These are phyloP conservation scores for Tolypocladium endophyticum DNA, from an alignment of 2,329 filamentous ascomycete genomes.

Conservation along the genomic window DNA sequence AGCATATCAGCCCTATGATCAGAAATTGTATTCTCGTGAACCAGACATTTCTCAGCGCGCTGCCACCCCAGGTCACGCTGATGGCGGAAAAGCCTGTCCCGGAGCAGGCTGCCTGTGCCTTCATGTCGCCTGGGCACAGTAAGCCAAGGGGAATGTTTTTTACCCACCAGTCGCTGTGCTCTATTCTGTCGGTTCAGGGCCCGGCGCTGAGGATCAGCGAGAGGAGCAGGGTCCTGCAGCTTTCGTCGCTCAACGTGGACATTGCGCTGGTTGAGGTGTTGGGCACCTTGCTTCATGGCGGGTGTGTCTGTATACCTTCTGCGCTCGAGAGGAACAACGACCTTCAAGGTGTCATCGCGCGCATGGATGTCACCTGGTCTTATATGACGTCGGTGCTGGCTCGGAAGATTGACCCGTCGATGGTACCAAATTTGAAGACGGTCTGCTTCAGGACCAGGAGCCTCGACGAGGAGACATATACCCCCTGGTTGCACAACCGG, in stretches of 20 bases:
- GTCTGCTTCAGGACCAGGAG: constrained; percentile 37
- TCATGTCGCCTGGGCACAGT: constrained; percentile 45
- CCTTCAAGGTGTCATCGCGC: constrained; percentile 36
- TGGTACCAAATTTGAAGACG: constrained; percentile 26
- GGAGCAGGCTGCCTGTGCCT: constrained; percentile 45
- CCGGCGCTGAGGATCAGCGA: constrained; percentile 36
- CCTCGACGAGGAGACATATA: constrained; percentile 38
- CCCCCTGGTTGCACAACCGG: constrained; percentile 32
- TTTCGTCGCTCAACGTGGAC: constrained; percentile 44
- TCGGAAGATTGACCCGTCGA: constrained; percentile 25
- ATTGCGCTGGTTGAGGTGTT: constrained; percentile 40
- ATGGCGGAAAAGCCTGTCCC: constrained; percentile 22
- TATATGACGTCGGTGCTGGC: constrained; percentile 52
- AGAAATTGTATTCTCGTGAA: constrained; percentile 31
- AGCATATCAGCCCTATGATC: constrained; percentile 26
- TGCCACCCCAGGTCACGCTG: constrained; percentile 18
- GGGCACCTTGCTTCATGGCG: constrained; percentile 42
- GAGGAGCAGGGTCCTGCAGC: constrained; percentile 44
- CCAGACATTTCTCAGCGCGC: constrained; percentile 26
- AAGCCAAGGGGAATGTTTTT: constrained; percentile 50
- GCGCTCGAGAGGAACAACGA: constrained; percentile 37
- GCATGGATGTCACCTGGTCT: constrained; percentile 40
- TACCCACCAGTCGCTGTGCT: constrained; percentile 47
- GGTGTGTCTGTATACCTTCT: constrained; percentile 48
- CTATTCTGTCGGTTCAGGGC: constrained; percentile 40